phyloP scores from a whole-genome alignment of 1,139 yeast species.

The Nakaseomyces kungkrabaensis region DNA sequence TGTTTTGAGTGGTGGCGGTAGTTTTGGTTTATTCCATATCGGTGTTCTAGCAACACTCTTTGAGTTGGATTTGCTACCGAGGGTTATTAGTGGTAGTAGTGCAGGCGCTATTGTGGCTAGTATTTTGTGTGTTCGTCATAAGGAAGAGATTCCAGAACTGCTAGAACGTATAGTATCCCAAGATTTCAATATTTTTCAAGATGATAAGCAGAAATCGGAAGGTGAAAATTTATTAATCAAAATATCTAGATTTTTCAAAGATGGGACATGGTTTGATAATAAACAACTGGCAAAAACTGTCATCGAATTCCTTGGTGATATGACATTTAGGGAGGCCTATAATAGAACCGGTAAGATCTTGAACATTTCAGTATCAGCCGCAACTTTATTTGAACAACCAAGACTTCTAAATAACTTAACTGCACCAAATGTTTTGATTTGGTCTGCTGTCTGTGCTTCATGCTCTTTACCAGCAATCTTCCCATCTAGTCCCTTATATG shows the following conservation, averaged over 20 bases:
- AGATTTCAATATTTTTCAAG: conserved; percentile 65
- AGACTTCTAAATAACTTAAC: conserved; percentile 79
- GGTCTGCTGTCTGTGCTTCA: conserved; percentile 97
- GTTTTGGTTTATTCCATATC: conserved; percentile 84
- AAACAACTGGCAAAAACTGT: conserved; percentile 62
- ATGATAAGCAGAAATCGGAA: conserved; percentile 38
- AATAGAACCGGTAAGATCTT: conserved; percentile 76
- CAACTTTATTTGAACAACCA: conserved; percentile 72
- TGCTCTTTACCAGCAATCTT: conserved; percentile 91
- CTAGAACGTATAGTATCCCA: conserved; percentile 45
- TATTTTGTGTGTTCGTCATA: conserved; percentile 69
- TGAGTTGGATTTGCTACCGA: conserved; percentile 67
- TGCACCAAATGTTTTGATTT: conserved; percentile 85
- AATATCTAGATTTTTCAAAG: conserved; percentile 37
- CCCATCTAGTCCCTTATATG: conserved; percentile 76
- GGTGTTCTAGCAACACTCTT: conserved; percentile 79
- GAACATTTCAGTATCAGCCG: conserved; percentile 85
- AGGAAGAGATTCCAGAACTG: conserved; percentile 56
- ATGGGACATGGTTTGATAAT: conserved; percentile 83
- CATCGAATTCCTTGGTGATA: conserved; percentile 73
- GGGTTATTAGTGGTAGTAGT: conserved; percentile 89
- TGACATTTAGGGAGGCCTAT: conserved; percentile 91
- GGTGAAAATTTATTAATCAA: conserved; percentile 37
- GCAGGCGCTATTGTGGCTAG: conserved; percentile 96
- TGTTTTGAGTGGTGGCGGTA: conserved; percentile 89